These are phyloP conservation scores for Crithidia thermophila DNA, from an alignment of 208 protist species.

Conservation along the genomic window DNA sequence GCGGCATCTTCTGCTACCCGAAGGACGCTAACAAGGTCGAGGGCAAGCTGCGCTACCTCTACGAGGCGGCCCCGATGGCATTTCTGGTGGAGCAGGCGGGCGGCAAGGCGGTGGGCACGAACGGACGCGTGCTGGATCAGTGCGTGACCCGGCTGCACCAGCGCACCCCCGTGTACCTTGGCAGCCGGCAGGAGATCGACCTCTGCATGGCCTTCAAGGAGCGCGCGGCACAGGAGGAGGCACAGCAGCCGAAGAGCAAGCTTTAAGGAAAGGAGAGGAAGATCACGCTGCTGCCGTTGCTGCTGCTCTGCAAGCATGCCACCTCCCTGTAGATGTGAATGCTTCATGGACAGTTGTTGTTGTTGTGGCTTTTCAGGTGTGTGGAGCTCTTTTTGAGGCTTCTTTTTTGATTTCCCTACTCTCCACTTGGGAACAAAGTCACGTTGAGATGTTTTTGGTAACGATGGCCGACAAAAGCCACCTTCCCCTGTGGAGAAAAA, in stretches of 20 bases:
- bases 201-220: slow-evolving; percentile 79
- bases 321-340: too few relatives aligned
- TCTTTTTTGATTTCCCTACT: too few relatives aligned
- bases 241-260: slow-evolving; percentile 34
- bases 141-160: slow-evolving; percentile 90
- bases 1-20: slow-evolving; percentile 98
- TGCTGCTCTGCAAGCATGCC: too few relatives aligned
- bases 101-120: slow-evolving; percentile 86
- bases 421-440: too few relatives aligned
- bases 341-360: too few relatives aligned
- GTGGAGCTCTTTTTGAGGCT: too few relatives aligned
- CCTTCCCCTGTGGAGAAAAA: background rate
- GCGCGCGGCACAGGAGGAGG: slow-evolving; percentile 6
- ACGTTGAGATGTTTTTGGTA: too few relatives aligned
- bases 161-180: slow-evolving; percentile 92
- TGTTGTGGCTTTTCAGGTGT: too few relatives aligned
- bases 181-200: slow-evolving; percentile 88
- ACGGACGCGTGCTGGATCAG: slow-evolving; percentile 82
- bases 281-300: too few relatives aligned
- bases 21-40: slow-evolving; percentile 88
- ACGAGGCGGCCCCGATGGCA: slow-evolving; percentile 96
- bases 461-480: too few relatives aligned
- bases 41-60: slow-evolving; percentile 98
- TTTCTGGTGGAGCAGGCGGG: slow-evolving; percentile 92
- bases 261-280: slow-evolving; percentile 39